A percentile compares a stretch with the other conserved stretches of the same genome.
Evolutionary conservation across 116 monocot species (phyloP).

Genomic region (Thalassia testudinum): DNA sequence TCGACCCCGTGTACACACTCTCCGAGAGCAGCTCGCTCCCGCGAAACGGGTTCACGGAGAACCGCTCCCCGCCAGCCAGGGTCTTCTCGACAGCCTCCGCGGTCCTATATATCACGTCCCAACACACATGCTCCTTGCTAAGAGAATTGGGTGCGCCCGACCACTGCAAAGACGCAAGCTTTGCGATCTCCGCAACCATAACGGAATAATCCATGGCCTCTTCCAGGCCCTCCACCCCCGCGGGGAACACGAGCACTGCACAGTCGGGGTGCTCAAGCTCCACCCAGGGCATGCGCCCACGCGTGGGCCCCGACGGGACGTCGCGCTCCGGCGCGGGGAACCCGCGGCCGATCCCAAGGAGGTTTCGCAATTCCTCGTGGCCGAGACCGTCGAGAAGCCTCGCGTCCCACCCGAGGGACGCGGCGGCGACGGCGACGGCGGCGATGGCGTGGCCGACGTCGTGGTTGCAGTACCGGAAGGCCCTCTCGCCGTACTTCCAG

Average conservation of each 20-base stretch:
- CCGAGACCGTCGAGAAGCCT: slow-evolving; percentile 68
- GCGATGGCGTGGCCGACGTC: slow-evolving; percentile 93
- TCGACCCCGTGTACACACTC: slow-evolving; percentile 39
- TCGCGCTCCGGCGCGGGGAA: slow-evolving; percentile 10
- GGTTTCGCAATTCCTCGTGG: slow-evolving; percentile 32
- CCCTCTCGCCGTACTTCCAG: slow-evolving; percentile 98
- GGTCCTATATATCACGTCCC: slow-evolving; percentile 82
- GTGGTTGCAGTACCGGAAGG: slow-evolving; percentile 91
- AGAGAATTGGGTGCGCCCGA: slow-evolving; percentile 56
- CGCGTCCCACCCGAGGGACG: slow-evolving; percentile 77
- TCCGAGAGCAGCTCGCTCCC: slow-evolving; percentile 35
- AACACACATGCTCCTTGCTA: slow-evolving; percentile 87
- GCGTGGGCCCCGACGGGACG: slow-evolving; percentile 31
- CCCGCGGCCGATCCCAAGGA: slow-evolving; percentile 38
- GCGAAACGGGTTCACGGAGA: slow-evolving; percentile 35
- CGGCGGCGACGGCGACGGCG: slow-evolving; percentile 55
- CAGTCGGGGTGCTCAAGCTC: slow-evolving; percentile 90
- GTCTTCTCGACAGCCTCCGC: slow-evolving; percentile 80
- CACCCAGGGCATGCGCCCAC: slow-evolving; percentile 50
- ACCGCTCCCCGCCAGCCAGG: slow-evolving; percentile 13
- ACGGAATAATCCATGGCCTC: slow-evolving; percentile 18
- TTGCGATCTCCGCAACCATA: slow-evolving; percentile 14
- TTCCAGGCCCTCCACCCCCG: slow-evolving; percentile 7
- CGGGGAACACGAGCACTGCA: slow-evolving; percentile 53
- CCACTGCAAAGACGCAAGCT: slow-evolving; percentile 37